These are phyloP conservation scores for Termitomyces sp. DNA, from an alignment of 768 basidiomycete species.

Conservation along the genomic window DNA sequence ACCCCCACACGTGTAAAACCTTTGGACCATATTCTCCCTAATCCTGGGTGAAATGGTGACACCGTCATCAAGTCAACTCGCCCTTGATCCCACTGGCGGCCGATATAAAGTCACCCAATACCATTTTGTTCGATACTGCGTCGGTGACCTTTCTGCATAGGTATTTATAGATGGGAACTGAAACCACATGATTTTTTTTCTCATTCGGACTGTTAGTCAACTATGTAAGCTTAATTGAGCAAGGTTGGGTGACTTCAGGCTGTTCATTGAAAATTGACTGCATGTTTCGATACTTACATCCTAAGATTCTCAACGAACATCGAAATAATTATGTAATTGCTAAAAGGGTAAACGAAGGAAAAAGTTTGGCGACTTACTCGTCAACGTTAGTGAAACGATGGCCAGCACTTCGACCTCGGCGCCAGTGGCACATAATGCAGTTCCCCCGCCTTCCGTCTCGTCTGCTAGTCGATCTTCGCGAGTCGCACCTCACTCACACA, in stretches of 20 bases:
- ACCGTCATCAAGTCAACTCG: background rate
- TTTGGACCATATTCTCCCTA: background rate
- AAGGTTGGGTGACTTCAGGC: too few relatives aligned
- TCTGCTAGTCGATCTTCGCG: slow-evolving; percentile 66
- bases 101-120: background rate
- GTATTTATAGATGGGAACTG: too few relatives aligned
- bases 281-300: too few relatives aligned
- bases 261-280: too few relatives aligned
- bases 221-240: background rate
- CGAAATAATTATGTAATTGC: background rate
- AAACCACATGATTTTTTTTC: too few relatives aligned
- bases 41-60: background rate
- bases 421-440: slow-evolving; percentile 67
- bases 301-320: too few relatives aligned
- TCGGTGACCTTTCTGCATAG: too few relatives aligned
- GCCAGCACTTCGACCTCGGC: slow-evolving; percentile 36
- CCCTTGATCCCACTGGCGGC: background rate
- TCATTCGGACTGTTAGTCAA: background rate
- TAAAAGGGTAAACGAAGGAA: background rate
- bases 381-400: slow-evolving; percentile 1
- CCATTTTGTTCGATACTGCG: background rate
- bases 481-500: slow-evolving; percentile 91
- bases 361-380: background rate
- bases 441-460: slow-evolving; percentile 59
- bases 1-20: background rate